Evolutionary conservation across 2,329 filamentous ascomycete species (phyloP).

Genomic region (Diplodia scrobiculata): DNA sequence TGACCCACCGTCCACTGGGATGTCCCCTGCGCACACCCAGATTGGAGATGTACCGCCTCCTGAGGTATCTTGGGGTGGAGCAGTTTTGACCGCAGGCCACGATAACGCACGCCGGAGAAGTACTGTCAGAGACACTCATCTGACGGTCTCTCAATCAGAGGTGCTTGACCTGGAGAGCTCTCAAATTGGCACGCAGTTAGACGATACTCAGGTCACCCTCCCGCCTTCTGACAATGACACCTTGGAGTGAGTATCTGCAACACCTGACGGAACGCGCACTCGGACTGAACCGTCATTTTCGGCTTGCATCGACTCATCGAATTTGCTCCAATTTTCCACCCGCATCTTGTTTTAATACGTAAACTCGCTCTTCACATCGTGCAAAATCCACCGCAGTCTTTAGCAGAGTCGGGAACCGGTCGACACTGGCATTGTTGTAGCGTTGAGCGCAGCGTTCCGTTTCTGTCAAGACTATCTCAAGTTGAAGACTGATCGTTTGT

Average conservation of each 20-base stretch:
- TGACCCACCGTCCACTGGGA: neutral
- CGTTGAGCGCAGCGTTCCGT: too few species aligned
- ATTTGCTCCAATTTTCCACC: neutral
- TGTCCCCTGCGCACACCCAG: neutral
- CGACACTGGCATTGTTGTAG: too few species aligned
- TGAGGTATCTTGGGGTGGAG: neutral
- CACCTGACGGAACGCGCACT: neutral
- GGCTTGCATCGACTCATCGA: neutral
- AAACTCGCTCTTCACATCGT: neutral
- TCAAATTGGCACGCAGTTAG: neutral
- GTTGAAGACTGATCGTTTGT: too few species aligned
- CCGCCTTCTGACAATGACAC: neutral
- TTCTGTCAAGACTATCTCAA: too few species aligned
- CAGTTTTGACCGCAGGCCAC: neutral
- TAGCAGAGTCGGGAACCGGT: too few species aligned
- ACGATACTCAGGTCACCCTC: neutral
- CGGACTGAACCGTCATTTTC: neutral
- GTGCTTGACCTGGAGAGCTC: neutral
- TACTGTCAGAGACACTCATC: neutral
- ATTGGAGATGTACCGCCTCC: neutral
- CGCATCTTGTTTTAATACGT: neutral
- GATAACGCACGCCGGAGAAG: neutral
- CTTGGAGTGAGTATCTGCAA: too few species aligned
- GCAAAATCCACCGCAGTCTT: neutral
- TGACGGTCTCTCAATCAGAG: conserved; percentile 4